Base-by-base conservation (phyloP, 2,329 filamentous ascomycete genomes). In the Arthrinium phaeospermum region DNA sequence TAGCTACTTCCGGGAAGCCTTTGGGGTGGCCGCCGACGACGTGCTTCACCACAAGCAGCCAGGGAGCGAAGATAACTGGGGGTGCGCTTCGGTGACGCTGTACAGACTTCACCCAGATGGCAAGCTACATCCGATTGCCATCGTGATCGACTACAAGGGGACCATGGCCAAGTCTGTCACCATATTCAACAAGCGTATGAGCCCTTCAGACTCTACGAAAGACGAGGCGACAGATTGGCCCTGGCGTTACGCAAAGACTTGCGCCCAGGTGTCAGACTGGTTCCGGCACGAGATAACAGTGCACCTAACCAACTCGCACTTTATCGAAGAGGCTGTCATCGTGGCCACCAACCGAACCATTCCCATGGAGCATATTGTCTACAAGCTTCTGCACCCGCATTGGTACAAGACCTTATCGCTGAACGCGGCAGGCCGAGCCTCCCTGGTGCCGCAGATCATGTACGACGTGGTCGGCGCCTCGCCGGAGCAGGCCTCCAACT, bases 171-270 rank as follows among this genome's bases (percentile, higher is more conserved):
- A 83, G 30, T 88, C 86, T 0, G 82, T 88, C 67, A 83, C 82
- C 57, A 83, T 88, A 72, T 88, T 86, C 82, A 88, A 88, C 80
- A 80, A 81, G 71, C 79, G 84, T 3, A 75, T 82, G n/a, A 75
- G 73, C 0, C 81, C 84, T 0, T 73, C 75, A 0, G 80, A 82
- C 57, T 72, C 78, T 0, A 76, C 74, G 2, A 73, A 72, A 44
- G 75, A 77, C 27, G 82, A 87, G 73, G 81, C 80, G 69, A 76
- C 78, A 1, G 86, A 88, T 77, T 88, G 85, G 85, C 81, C 85
- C 0, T 88, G 86, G 86, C 79, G 86, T 64, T 88, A 87, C 75
- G 86, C 86, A 27, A 88, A 88, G 77, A 86, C 83, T 0, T 87
- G 84, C 67, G 83, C 82, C 1, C 86, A 87, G 72, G 80, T 82